Base-by-base conservation (phyloP, 306 rosid species). In the Fagus sylvatica region DNA sequence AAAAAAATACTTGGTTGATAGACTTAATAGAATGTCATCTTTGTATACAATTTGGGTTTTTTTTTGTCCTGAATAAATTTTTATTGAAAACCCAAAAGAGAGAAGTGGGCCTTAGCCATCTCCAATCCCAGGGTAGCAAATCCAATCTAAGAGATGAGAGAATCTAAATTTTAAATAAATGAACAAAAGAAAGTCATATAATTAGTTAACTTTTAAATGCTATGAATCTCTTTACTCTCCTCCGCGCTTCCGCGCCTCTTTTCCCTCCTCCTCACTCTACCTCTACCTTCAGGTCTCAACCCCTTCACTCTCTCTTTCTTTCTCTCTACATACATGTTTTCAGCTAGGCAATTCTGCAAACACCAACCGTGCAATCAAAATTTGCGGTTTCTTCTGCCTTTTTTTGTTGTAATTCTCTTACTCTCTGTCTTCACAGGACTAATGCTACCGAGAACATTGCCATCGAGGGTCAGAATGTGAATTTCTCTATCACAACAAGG, bases 401-500 rank as follows among this genome's bases (percentile, higher is more conserved):
- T 7, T 39, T 1, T 68, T 56, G 40, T 56, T 60, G 49, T 40
- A 28, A 3, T 32, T 69, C 32, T 59, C 36, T 6, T 72, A n/a
- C 17, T 13, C 13, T 75, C 43, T 62, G 37, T 48, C 1, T 54
- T 71, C 79, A 39, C 84, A 90, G 95, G 86, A 39, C 80, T 67
- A 62, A 46, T 59, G 41, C 57, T 3, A 81, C 79, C 9, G 87
- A 85, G 13, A 82, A 53, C 59, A 42, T 87, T 78, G 88, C 97
- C 53, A 92, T 92, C 16, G 90, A 90, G 65, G 91, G 93, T 12
- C 74, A 77, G 74, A 88, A 88, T 48, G 76, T 92, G 28, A 88
- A 72, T 76, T 88, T 87, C 83, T 92, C 97, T 0, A 85, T 88
- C 81, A 56, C 80, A 3, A 70, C 84, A 0, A 87, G 77, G 79